These are phyloP conservation scores for slime mould (Dictyostelium discoideum) DNA, from an alignment of 78 protist species.

Conservation along the genomic window DNA sequence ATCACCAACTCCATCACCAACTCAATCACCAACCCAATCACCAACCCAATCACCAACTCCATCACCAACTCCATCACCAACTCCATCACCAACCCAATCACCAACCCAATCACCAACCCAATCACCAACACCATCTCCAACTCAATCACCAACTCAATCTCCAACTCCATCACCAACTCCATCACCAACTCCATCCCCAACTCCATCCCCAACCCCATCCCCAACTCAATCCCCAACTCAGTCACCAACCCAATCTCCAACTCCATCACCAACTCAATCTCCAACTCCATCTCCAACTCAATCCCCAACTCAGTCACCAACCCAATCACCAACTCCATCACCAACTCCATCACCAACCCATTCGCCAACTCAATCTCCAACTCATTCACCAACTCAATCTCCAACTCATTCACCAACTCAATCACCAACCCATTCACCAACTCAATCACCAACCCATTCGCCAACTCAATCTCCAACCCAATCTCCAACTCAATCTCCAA, in stretches of 20 bases:
- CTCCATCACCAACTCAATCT: neutral
- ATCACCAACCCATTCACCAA: neutral
- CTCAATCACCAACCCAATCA: neutral
- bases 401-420: neutral
- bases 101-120: neutral
- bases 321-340: neutral
- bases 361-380: neutral
- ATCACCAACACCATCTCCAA: neutral
- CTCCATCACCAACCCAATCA: neutral
- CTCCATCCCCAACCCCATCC: neutral
- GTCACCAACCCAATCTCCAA: neutral
- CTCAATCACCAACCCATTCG: neutral
- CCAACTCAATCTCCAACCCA: neutral
- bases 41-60: neutral
- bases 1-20: neutral
- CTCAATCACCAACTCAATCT: neutral
- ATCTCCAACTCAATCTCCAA: neutral
- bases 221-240: neutral
- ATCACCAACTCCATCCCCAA: neutral
- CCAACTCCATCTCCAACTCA: neutral
- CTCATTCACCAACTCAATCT: neutral
- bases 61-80: neutral
- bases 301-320: neutral
- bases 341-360: neutral
- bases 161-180: neutral